Evolutionary conservation across 1,284 basidiomycete species (phyloP).

Genomic region (Erythrobasidium hasegawianum): DNA sequence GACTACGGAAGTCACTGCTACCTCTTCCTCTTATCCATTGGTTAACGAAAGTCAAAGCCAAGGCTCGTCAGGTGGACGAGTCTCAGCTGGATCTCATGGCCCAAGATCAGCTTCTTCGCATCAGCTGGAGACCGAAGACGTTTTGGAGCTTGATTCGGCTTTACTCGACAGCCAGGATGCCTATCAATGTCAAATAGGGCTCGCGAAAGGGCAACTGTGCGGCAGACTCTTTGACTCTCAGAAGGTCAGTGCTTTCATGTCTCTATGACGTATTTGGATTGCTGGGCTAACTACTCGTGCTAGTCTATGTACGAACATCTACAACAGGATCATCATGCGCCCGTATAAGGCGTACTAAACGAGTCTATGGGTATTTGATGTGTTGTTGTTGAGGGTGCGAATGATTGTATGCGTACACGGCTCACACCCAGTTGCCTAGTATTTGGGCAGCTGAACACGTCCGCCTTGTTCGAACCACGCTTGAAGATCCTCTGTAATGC

Average conservation of each 20-base stretch:
- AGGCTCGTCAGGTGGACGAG: not conserved
- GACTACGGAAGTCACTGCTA: conserved; percentile 22
- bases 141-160: conserved; percentile 19
- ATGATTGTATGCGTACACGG: too few species aligned
- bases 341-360: too few species aligned
- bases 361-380: too few species aligned
- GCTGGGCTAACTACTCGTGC: too few species aligned
- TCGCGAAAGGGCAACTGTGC: too few species aligned
- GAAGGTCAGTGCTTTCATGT: too few species aligned
- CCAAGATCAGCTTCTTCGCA: conserved; percentile 2
- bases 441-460: conserved; percentile 15
- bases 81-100: not conserved
- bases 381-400: too few species aligned
- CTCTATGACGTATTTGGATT: too few species aligned
- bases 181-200: conserved; percentile 3
- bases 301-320: too few species aligned
- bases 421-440: too few species aligned
- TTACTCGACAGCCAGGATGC: conserved; percentile 21
- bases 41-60: not conserved
- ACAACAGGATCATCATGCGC: too few species aligned
- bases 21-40: not conserved
- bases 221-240: too few species aligned
- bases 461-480: conserved; percentile 25
- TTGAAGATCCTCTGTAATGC: conserved; percentile 10
- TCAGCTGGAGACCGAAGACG: conserved; percentile 16